These are phyloP conservation scores for Blastosporella zonata DNA, from an alignment of 1,284 basidiomycete species.

Conservation along the genomic window DNA sequence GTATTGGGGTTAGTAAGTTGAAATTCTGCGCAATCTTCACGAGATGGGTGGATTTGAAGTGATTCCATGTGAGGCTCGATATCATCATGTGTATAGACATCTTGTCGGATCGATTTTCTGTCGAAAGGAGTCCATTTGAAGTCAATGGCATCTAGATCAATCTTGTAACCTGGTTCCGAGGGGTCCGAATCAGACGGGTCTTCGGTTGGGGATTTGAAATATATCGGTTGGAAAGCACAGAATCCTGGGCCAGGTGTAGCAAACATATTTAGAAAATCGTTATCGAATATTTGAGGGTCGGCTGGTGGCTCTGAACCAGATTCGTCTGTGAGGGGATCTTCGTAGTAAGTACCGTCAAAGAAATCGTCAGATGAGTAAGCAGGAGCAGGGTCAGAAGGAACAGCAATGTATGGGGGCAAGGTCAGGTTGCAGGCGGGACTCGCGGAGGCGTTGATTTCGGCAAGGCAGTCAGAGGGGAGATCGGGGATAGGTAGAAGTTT, in stretches of 20 bases:
- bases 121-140: slow-evolving; percentile 58
- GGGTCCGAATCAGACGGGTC: slow-evolving; percentile 45
- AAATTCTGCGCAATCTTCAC: not conserved
- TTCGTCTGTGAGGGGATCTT: slow-evolving; percentile 19
- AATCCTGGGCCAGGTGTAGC: slow-evolving; percentile 37
- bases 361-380: slow-evolving; percentile 20
- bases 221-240: slow-evolving; percentile 30
- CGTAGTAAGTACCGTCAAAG: slow-evolving; percentile 13
- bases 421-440: slow-evolving; percentile 12
- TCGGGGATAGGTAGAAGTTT: not conserved
- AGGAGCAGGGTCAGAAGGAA: slow-evolving; percentile 18
- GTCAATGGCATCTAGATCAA: slow-evolving; percentile 41
- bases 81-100: not conserved
- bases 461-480: not conserved
- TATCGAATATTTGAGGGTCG: not conserved
- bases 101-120: slow-evolving; percentile 23
- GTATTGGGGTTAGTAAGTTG: not conserved
- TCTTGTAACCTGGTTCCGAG: slow-evolving; percentile 31
- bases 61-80: not conserved
- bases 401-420: slow-evolving; percentile 22
- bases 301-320: slow-evolving; percentile 16
- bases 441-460: not conserved
- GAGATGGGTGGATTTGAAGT: not conserved
- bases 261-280: slow-evolving; percentile 25
- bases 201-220: slow-evolving; percentile 53